Conservation (phyloP, 768 basidiomycete genomes). For the Xerocomellus dryophilus region DNA sequence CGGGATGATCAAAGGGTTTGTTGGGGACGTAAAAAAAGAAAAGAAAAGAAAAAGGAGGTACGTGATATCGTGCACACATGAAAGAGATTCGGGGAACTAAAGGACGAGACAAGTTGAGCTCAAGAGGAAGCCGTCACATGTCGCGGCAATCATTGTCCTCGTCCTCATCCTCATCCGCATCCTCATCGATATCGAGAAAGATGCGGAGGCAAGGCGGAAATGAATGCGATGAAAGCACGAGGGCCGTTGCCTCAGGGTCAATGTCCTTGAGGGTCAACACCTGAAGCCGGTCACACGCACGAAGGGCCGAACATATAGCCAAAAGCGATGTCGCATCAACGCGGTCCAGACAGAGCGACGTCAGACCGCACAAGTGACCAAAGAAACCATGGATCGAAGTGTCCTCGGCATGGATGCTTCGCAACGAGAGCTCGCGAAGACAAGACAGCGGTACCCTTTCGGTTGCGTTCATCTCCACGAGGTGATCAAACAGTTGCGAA, state of each 20-base stretch:
- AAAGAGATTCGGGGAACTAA: background rate
- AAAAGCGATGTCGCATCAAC: constrained; percentile 1
- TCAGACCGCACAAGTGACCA: background rate
- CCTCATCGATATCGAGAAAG: constrained; percentile 16
- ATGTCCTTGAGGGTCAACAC: constrained; percentile 14
- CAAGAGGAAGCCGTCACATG: background rate
- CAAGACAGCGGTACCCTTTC: constrained; percentile 3
- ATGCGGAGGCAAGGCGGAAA: constrained; percentile 12
- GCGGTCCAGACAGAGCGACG: constrained; percentile 8
- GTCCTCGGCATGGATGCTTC: constrained; percentile 1
- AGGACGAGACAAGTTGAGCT: background rate
- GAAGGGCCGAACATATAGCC: constrained; percentile 5
- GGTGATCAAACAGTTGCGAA: constrained; percentile 35
- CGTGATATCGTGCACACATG: background rate
- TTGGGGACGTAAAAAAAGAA: background rate
- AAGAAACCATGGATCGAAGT: constrained; percentile 7
- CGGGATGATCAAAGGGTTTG: background rate
- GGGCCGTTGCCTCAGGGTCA: background rate
- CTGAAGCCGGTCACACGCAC: constrained; percentile 3
- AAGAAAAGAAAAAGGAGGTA: background rate
- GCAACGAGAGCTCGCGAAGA: constrained; percentile 12
- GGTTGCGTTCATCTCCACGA: constrained; percentile 16
- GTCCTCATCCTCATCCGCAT: background rate
- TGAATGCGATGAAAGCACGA: constrained; percentile 1
- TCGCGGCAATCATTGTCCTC: background rate